Evolutionary conservation across 2,329 filamentous ascomycete genomes (phyloP), one percentile per base, ranked within the genome.

Genomic region (Botrytis galanthina): DNA sequence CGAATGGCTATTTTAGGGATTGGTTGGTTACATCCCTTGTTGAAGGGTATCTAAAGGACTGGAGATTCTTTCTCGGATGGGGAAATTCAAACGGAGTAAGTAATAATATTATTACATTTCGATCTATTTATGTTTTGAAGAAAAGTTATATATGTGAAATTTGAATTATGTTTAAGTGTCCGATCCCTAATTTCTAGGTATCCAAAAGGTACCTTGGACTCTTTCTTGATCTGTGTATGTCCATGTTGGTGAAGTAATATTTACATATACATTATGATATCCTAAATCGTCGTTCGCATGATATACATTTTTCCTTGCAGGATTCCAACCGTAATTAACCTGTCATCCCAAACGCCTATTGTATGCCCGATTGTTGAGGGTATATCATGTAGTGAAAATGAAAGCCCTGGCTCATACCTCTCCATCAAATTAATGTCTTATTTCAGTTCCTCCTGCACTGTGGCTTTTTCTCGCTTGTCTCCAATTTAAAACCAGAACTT

Each of bases 401-500:
- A 18, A 35, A 39, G 39, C 8, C 10, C 16, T 26, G n/a, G 26
- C 26, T 22, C 35, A 26, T 54, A n/a, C 3, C 44, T 66, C 8
- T 57, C 37, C 12, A n/a, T 18, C 18, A 42, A 32, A 42, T 68
- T 7, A 42, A 42, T 68, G 26, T n/a, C 35, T 42, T 2, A 32
- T 32, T 57, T 69, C 35, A 29, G 54, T 12, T 68, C n/a, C 39
- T 46, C 51, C 37, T 69, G 29, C 20, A 29, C 10, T 16, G n/a
- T 22, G 37, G 29, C 37, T n/a, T 14, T 26, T 57, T 63, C 37
- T 69, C 5, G 66, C n/a, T 59, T 32, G 66, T 62, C 63, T 74
- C 79, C 78, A 80, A 73, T 79, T 78, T 48, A 80, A 42, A 32
- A 78, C 76, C 70, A 80, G 73, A 7, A 80, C 76, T 35, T 75